Evolutionary conservation across 495 filamentous ascomycete genomes (phyloP).

Genomic region (Penicillium canescens): DNA sequence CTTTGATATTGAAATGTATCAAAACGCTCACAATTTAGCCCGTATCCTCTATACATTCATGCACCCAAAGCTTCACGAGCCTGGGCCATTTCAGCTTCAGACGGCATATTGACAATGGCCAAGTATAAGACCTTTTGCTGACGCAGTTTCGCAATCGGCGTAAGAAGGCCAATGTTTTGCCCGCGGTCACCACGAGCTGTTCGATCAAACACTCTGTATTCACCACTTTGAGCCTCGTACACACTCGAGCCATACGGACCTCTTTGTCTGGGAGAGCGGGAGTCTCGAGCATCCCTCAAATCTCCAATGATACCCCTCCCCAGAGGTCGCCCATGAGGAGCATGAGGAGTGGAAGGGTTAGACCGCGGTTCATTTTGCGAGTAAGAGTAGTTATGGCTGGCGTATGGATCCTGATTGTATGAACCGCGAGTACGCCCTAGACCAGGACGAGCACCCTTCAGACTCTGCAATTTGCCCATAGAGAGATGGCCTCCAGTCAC

Average conservation of each 20-base stretch:
- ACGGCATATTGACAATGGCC: constrained; percentile 53
- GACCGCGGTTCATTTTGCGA: neutral
- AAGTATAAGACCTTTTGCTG: constrained; percentile 50
- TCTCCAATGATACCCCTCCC: constrained; percentile 7
- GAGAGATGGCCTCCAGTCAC: constrained; percentile 44
- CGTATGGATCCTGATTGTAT: neutral
- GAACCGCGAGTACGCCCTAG: neutral
- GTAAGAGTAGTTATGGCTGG: neutral
- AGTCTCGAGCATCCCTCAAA: constrained; percentile 1
- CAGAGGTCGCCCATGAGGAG: constrained; percentile 8
- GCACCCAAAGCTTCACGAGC: constrained; percentile 13
- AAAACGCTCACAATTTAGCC: no score
- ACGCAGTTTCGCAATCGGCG: constrained; percentile 11
- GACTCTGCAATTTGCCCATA: constrained; percentile 1
- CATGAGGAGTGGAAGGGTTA: constrained; percentile 11
- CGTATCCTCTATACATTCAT: neutral
- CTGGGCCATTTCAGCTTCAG: constrained; percentile 40
- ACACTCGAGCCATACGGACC: neutral
- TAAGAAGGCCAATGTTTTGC: neutral
- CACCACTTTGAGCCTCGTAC: neutral
- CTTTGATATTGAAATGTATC: no score
- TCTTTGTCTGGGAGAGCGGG: neutral
- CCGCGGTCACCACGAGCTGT: neutral
- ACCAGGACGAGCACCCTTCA: constrained; percentile 4
- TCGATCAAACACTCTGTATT: neutral